Percentiles rank a stretch among this genome's conserved stretches.
phyloP scores from a whole-genome alignment of 495 filamentous ascomycete species.

The Chaetomium cochliodes region DNA sequence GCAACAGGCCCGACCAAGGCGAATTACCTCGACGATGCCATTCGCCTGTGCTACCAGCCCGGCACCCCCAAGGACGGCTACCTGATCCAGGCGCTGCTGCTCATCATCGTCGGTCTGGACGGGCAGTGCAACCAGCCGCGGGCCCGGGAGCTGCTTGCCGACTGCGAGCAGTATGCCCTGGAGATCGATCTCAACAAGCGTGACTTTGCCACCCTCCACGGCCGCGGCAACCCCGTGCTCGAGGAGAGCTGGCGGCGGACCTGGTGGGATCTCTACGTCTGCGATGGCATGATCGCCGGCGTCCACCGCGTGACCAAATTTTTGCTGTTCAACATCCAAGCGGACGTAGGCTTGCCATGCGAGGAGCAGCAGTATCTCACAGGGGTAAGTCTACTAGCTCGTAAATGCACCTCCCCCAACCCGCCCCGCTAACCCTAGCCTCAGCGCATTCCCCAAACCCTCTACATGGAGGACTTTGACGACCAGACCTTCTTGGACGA shows the following conservation, averaged over 20 bases:
- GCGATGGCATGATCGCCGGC: constrained; percentile 66
- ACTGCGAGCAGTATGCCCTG: constrained; percentile 67
- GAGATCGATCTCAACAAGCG: constrained; percentile 71
- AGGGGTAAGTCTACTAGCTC: constrained; percentile 48
- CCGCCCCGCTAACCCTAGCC: too few species aligned
- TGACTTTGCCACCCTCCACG: constrained; percentile 48
- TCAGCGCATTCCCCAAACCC: constrained; percentile 61
- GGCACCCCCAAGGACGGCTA: constrained; percentile 59
- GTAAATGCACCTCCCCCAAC: background rate
- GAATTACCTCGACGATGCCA: constrained; percentile 58
- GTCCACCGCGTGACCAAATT: constrained; percentile 59
- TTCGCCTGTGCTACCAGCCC: constrained; percentile 51
- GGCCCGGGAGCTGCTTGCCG: constrained; percentile 62
- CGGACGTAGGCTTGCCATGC: constrained; percentile 68
- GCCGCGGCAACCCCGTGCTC: constrained; percentile 48
- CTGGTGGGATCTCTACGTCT: constrained; percentile 88
- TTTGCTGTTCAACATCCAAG: constrained; percentile 52
- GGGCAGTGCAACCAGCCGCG: constrained; percentile 66
- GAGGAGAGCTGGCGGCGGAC: constrained; percentile 79
- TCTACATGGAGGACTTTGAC: constrained; percentile 68
- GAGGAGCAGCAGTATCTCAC: constrained; percentile 68
- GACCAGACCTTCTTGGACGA: constrained; percentile 62
- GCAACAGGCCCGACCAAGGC: constrained; percentile 50
- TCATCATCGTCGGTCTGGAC: constrained; percentile 76
- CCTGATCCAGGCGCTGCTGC: constrained; percentile 71